Evolutionary conservation across 2,329 filamentous ascomycete genomes (phyloP).

Genomic region (Trichoderma pleuroti): DNA sequence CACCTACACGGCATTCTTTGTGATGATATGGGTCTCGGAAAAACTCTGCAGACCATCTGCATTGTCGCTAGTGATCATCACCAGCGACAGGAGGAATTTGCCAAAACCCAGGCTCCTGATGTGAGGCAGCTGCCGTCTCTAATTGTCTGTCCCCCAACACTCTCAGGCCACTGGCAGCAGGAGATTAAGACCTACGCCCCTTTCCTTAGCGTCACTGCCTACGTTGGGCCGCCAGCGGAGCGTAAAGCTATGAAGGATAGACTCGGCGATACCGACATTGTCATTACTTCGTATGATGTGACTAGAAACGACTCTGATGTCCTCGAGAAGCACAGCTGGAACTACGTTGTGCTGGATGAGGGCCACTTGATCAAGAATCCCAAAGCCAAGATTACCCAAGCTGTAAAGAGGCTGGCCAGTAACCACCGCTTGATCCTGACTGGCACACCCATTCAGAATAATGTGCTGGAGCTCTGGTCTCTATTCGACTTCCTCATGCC

Average conservation of each 20-base stretch:
- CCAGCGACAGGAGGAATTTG: constrained; percentile 83
- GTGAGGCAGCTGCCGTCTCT: constrained; percentile 78
- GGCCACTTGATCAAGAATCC: constrained; percentile 99
- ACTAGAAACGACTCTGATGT: constrained; percentile 93
- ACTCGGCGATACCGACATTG: constrained; percentile 78
- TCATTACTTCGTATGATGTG: constrained; percentile 97
- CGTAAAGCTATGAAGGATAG: constrained; percentile 66
- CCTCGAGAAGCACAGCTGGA: constrained; percentile 82
- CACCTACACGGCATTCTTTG: constrained; percentile 97
- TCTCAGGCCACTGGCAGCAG: constrained; percentile 98
- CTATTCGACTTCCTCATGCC: constrained; percentile 99
- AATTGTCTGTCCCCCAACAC: constrained; percentile 91
- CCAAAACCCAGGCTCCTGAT: constrained; percentile 75
- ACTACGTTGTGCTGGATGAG: constrained; percentile 95
- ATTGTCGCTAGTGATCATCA: constrained; percentile 98
- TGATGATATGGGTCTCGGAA: constrained; percentile 98
- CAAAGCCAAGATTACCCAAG: constrained; percentile 89
- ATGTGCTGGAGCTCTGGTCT: constrained; percentile 94
- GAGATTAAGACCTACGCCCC: constrained; percentile 95
- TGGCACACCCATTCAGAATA: constrained; percentile 96
- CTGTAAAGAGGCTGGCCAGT: constrained; percentile 83
- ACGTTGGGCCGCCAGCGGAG: constrained; percentile 84
- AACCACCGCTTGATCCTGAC: constrained; percentile 96
- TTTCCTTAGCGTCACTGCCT: constrained; percentile 84
- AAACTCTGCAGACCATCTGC: constrained; percentile 94